phyloP scores from a whole-genome alignment of 2,329 filamentous ascomycete genomes.

The Lasiodiplodia sp. region DNA sequence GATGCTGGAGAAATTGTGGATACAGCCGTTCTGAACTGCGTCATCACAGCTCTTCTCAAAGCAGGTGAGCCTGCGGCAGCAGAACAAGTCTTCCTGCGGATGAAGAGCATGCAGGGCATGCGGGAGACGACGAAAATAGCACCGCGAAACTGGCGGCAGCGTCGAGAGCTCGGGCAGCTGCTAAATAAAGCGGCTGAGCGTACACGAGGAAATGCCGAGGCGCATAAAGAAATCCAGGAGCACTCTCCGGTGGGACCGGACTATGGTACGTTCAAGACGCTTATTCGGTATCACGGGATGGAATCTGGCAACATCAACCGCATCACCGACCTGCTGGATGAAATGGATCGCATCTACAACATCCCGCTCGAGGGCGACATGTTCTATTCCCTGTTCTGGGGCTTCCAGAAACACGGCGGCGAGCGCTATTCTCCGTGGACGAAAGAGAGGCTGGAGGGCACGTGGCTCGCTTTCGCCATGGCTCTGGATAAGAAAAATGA shows the following conservation, averaged over 20 bases:
- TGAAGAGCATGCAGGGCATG: slow-evolving; percentile 69
- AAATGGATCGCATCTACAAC: slow-evolving; percentile 73
- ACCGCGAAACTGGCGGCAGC: slow-evolving; percentile 51
- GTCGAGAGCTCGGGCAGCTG: slow-evolving; percentile 54
- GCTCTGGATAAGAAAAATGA: slow-evolving; percentile 36
- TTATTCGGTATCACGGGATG: slow-evolving; percentile 77
- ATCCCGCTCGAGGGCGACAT: slow-evolving; percentile 77
- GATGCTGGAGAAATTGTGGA: slow-evolving; percentile 86
- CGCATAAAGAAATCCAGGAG: slow-evolving; percentile 69
- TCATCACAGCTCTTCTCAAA: slow-evolving; percentile 79
- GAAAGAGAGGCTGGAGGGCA: slow-evolving; percentile 68
- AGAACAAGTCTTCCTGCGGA: slow-evolving; percentile 80
- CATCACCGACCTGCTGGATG: slow-evolving; percentile 74
- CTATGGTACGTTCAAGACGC: slow-evolving; percentile 77
- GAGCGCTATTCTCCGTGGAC: slow-evolving; percentile 75
- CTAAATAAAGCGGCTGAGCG: slow-evolving; percentile 55
- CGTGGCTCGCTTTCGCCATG: slow-evolving; percentile 67
- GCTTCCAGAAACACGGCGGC: slow-evolving; percentile 78
- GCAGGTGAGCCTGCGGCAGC: slow-evolving; percentile 79
- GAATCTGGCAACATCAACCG: slow-evolving; percentile 74
- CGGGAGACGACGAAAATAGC: slow-evolving; percentile 35
- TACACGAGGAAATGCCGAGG: slow-evolving; percentile 44
- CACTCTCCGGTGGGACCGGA: slow-evolving; percentile 74
- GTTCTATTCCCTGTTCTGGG: slow-evolving; percentile 82
- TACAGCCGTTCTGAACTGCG: slow-evolving; percentile 83